Conservation (phyloP, 768 basidiomycete genomes). For the Lactarius hengduanensis region DNA sequence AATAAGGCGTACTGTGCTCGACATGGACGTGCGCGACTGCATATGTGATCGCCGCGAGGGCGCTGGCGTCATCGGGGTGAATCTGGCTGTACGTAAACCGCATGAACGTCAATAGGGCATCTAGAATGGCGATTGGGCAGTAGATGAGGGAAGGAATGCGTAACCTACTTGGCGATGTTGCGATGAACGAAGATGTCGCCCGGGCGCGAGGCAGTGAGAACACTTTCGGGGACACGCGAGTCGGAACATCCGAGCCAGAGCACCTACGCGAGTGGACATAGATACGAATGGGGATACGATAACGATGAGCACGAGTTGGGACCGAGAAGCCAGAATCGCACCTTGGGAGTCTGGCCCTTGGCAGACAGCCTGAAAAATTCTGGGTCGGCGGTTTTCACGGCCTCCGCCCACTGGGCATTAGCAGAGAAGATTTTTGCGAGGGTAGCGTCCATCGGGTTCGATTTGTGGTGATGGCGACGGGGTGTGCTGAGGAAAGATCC, state of each 20-base stretch:
- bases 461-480: neutral
- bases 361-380: slow-evolving; percentile 61
- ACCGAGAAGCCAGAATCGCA: slow-evolving; percentile 32
- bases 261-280: slow-evolving; percentile 40
- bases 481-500: neutral
- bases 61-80: slow-evolving; percentile 66
- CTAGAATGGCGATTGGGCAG: neutral
- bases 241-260: slow-evolving; percentile 85
- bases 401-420: slow-evolving; percentile 71
- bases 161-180: slow-evolving; percentile 80
- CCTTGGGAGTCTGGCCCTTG: slow-evolving; percentile 68
- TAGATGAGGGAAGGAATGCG: neutral
- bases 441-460: slow-evolving; percentile 22
- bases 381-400: slow-evolving; percentile 54
- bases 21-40: slow-evolving; percentile 70
- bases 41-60: slow-evolving; percentile 68
- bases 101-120: neutral
- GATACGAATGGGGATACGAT: neutral
- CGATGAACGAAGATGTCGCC: slow-evolving; percentile 84
- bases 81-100: slow-evolving; percentile 54
- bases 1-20: slow-evolving; percentile 61
- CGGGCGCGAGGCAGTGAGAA: slow-evolving; percentile 64
- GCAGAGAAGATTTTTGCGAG: slow-evolving; percentile 41
- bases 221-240: slow-evolving; percentile 80
- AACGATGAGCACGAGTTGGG: neutral